Conservation (phyloP, 1,139 yeast genomes). For the Yamadazyma blattariae region DNA sequence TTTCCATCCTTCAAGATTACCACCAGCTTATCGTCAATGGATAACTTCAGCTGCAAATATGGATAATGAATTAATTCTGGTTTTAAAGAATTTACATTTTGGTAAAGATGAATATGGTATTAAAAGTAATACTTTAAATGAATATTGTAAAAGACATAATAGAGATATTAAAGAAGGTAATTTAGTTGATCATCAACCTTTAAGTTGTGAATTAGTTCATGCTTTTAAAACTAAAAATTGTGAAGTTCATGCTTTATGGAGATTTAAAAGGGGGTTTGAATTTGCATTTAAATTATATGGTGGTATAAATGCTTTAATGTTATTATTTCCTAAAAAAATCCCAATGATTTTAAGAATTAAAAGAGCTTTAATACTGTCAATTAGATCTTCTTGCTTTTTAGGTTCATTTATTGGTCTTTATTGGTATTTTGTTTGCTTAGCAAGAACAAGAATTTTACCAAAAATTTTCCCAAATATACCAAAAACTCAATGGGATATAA, state of each 20-base stretch:
- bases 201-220: slow-evolving; percentile 31
- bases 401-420: slow-evolving; percentile 31
- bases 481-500: slow-evolving; percentile 25
- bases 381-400: slow-evolving; percentile 32
- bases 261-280: slow-evolving; percentile 32
- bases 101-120: slow-evolving; percentile 27
- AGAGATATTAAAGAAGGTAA: slow-evolving; percentile 23
- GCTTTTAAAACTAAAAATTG: slow-evolving; percentile 32
- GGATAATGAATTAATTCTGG: slow-evolving; percentile 29
- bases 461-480: slow-evolving; percentile 28
- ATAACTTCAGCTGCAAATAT: slow-evolving; percentile 41
- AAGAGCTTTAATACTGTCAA: slow-evolving; percentile 22
- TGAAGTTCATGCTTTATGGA: slow-evolving; percentile 38
- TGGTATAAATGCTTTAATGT: slow-evolving; percentile 29
- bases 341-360: slow-evolving; percentile 18
- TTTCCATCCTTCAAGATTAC: slow-evolving; percentile 26
- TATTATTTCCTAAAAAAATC: slow-evolving; percentile 24
- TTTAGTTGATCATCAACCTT: slow-evolving; percentile 20
- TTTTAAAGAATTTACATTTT: slow-evolving; percentile 21
- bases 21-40: slow-evolving; percentile 39
- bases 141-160: slow-evolving; percentile 26
- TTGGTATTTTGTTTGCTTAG: slow-evolving; percentile 40
- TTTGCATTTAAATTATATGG: slow-evolving; percentile 35
- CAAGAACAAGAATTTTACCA: slow-evolving; percentile 29
- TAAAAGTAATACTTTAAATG: slow-evolving; percentile 19